Evolutionary conservation across 2,329 filamentous ascomycete genomes (phyloP), one percentile per base, ranked within the genome.

Genomic region (Aureobasidium sp.): DNA sequence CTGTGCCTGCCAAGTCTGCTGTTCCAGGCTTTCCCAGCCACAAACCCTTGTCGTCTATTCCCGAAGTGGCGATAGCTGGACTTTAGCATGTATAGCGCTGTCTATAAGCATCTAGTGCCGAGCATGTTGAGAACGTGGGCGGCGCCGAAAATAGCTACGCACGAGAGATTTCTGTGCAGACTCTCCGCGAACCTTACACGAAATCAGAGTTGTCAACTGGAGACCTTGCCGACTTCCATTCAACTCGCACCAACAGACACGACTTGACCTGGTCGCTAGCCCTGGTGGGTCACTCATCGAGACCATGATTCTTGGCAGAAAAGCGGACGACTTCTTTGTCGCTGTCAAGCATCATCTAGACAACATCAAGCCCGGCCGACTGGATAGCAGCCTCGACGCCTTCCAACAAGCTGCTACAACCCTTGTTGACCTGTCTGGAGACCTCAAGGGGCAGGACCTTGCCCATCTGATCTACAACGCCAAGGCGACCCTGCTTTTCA

Each of bases 401-500:
- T 57, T 57, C 25, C 53, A 57, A 17, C 39, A 45, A 57, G 53
- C 53, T 6, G 53, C 53, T 25, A 57, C 39, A n/a, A 44, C 53
- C 9, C 41, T 57, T 36, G 53, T 57, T 17, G 39, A 57, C 53
- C 17, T 57, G 53, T 57, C 53, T n/a, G 53, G 53, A 31, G 53
- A 36, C 8, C 41, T 57, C 27, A 45, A 44, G 17, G 37, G 39
- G 15, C 53, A 57, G 14, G 53, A 57, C 20, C 42, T 57, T 45
- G 53, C 53, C 25, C 53, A 57, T 11, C 41, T 57, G 15, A 57
- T 57, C 53, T 57, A 57, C 53, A 57, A 57, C 45, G 53, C 53
- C 39, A 57, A 57, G 29, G 53, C 53, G 14, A 57, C 53, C 17
- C 29, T 57, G n/a, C 29, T 57, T 17, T 57, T 57, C 20, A 57